Base-by-base conservation (phyloP, 2,329 filamentous ascomycete species). In the Diaporthe sp. region DNA sequence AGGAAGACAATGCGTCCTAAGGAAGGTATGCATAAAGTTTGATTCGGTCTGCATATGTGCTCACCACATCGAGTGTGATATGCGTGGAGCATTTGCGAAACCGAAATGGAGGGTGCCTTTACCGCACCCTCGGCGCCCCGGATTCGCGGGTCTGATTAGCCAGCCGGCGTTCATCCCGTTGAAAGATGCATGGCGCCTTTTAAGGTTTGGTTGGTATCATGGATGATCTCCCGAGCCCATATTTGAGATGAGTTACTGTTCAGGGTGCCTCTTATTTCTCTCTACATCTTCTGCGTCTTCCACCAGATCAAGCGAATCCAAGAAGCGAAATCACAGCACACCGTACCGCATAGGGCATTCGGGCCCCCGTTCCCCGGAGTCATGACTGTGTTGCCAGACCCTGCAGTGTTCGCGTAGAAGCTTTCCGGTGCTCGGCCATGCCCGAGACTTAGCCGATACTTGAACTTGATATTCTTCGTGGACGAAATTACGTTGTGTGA, bases 121-220 rank as follows among this genome's bases (percentile, higher is more conserved):
- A 42, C 6, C 12, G 25, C 15, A 49, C 25, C 31, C 46, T 53
- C 46, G 46, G 46, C 15, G 28, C 44, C 62, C 62, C 65, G 31
- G 65, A 68, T 53, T 19, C 34, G 28, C 46, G 65, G 46, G 15
- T 39, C 44, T 46, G 65, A 53, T 39, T 46, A 39, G 34, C 15
- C 49, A 22, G 46, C 28, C 13, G 34, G 31, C 4, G 46, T 53
- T 53, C 65, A 39, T 68, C 46, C 65, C 46, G 65, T 68, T 31
- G 22, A 53, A 22, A 8, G 13, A 9, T 28, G 22, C 46, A 68
- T 42, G 9, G 31, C 31, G 62, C 44, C 7, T 68, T 28, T 28
- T 53, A 68, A 68, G 65, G 65, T 68, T 68, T 53, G 31, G 62
- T 12, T 68, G 31, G 44, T 68, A 53, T 46, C 46, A 13, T 8